A percentile compares a stretch with the other conserved stretches of the same genome.
phyloP scores from a whole-genome alignment of 768 basidiomycete genomes.

The Xanthoconium stramineum region DNA sequence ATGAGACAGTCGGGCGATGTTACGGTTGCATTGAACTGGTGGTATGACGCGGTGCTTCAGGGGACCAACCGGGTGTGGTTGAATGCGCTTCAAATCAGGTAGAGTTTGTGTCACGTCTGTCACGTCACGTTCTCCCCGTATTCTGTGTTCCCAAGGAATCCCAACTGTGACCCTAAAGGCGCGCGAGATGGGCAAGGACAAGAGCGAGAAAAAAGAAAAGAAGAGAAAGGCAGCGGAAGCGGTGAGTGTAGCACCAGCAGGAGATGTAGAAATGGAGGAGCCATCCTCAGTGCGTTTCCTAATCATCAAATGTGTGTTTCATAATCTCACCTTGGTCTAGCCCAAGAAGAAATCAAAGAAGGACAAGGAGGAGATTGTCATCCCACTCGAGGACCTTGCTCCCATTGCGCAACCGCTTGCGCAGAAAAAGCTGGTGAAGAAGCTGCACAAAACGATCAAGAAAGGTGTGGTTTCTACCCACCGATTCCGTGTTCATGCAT shows the following conservation, averaged over 20 bases:
- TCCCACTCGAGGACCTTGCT: slow-evolving; percentile 79
- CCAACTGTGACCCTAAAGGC: not conserved
- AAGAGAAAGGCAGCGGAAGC: slow-evolving; percentile 50
- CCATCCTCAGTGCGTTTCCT: slow-evolving; percentile 29
- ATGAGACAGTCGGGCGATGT: slow-evolving; percentile 66
- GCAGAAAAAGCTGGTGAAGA: slow-evolving; percentile 89
- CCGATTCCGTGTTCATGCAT: not conserved
- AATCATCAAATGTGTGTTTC: slow-evolving; percentile 28
- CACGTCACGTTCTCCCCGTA: slow-evolving; percentile 16
- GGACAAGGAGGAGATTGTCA: slow-evolving; percentile 56
- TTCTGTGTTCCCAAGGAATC: not conserved
- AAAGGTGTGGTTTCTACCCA: slow-evolving; percentile 51
- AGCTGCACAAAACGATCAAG: slow-evolving; percentile 92
- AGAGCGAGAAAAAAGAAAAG: slow-evolving; percentile 73
- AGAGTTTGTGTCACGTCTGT: slow-evolving; percentile 14
- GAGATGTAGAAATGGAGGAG: slow-evolving; percentile 50
- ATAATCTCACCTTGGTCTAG: slow-evolving; percentile 22
- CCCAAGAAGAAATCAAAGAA: slow-evolving; percentile 60
- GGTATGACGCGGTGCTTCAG: slow-evolving; percentile 79
- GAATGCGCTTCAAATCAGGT: slow-evolving; percentile 49
- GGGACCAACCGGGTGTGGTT: slow-evolving; percentile 71
- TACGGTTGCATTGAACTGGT: slow-evolving; percentile 81
- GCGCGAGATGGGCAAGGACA: slow-evolving; percentile 63
- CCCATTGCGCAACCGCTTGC: slow-evolving; percentile 95
- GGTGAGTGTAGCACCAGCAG: slow-evolving; percentile 19